A percentile compares a stretch with the other conserved stretches of the same genome.
phyloP scores from a whole-genome alignment of 305 asterid genomes.

The Nicotiana rustica region DNA sequence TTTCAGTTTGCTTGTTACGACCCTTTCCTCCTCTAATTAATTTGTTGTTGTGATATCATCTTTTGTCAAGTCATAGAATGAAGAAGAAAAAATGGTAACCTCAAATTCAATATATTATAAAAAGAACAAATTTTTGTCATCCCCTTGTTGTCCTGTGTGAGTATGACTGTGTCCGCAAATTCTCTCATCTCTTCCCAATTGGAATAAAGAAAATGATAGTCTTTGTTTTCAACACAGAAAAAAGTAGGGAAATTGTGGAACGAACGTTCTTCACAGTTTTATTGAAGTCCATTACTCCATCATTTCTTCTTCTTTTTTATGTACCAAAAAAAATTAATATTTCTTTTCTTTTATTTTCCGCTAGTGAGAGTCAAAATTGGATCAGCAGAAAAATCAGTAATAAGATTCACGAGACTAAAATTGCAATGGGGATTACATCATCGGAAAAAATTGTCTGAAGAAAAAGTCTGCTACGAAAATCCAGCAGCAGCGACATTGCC shows the following conservation, averaged over 20 bases:
- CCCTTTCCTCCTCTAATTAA: conserved; percentile 8
- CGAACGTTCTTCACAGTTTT: not conserved
- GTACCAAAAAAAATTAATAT: too few relatives aligned
- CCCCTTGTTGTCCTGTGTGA: not conserved
- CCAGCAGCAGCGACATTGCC: not conserved
- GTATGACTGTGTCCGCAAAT: not conserved
- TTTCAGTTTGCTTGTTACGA: not conserved
- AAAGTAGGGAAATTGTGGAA: not conserved
- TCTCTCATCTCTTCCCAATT: not conserved
- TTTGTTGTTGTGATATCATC: not conserved
- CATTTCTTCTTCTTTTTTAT: too few relatives aligned
- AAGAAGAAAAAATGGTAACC: not conserved
- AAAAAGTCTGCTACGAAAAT: not conserved
- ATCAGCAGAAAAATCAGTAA: not conserved
- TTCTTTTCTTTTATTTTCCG: not conserved
- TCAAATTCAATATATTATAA: not conserved
- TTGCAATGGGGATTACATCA: not conserved
- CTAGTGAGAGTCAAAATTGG: not conserved
- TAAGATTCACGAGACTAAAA: not conserved
- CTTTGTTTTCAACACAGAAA: not conserved
- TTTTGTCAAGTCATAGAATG: not conserved
- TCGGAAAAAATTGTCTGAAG: not conserved
- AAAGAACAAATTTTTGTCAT: not conserved
- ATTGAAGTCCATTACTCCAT: not conserved
- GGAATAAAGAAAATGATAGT: not conserved